Evolutionary conservation across 371 early-diverging fungal species (phyloP).

Genomic region (Dipsacomyces acuminosporus): DNA sequence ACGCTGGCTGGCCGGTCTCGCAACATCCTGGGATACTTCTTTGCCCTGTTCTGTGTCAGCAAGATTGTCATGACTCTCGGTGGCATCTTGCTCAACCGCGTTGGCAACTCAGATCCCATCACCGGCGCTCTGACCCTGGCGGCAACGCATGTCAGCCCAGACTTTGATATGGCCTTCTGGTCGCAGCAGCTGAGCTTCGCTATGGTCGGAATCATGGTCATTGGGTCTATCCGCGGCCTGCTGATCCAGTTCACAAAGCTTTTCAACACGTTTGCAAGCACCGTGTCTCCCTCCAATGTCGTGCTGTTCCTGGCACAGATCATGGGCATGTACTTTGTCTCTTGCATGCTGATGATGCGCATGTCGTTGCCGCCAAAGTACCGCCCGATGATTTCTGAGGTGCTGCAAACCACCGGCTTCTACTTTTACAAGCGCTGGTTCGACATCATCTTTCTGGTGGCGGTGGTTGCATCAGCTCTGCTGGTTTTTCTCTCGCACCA

Average conservation of each 20-base stretch:
- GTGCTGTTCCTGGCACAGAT: slow-evolving; percentile 77
- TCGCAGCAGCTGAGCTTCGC: slow-evolving; percentile 89
- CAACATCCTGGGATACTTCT: slow-evolving; percentile 71
- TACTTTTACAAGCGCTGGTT: slow-evolving; percentile 91
- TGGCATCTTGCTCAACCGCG: slow-evolving; percentile 71
- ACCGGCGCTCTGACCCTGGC: slow-evolving; percentile 70
- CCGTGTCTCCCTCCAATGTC: slow-evolving; percentile 63
- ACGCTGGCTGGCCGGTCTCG: slow-evolving; percentile 75
- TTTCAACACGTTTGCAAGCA: slow-evolving; percentile 59
- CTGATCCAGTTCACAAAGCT: slow-evolving; percentile 76
- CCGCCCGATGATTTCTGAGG: slow-evolving; percentile 71
- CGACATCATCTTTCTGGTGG: slow-evolving; percentile 83
- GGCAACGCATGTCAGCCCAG: slow-evolving; percentile 58
- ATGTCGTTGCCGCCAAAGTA: slow-evolving; percentile 79
- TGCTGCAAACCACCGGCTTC: slow-evolving; percentile 69
- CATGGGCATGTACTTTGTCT: slow-evolving; percentile 90
- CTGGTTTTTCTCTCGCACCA: slow-evolving; percentile 67
- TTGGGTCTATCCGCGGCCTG: slow-evolving; percentile 80
- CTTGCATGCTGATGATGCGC: slow-evolving; percentile 86
- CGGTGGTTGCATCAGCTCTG: slow-evolving; percentile 61
- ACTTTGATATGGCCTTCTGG: slow-evolving; percentile 73
- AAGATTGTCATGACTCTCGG: slow-evolving; percentile 68
- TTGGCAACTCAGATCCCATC: slow-evolving; percentile 80
- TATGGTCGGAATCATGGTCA: slow-evolving; percentile 83
- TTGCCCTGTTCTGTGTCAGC: slow-evolving; percentile 85